phyloP scores from a whole-genome alignment of 768 basidiomycete species.

The Botryobasidium botryosum region DNA sequence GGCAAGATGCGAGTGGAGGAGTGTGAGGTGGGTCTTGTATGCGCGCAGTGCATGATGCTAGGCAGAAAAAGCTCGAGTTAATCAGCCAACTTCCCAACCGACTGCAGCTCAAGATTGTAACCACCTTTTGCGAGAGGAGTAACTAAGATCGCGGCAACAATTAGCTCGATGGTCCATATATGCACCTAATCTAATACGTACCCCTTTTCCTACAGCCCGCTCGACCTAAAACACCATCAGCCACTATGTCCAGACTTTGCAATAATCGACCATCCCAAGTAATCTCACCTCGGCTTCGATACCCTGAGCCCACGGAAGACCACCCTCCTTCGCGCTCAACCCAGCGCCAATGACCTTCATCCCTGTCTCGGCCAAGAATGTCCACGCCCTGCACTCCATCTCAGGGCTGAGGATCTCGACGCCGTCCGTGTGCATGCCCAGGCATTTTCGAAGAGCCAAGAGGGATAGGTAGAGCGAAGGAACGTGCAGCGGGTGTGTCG shows the following conservation, averaged over 20 bases:
- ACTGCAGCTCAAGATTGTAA: background rate
- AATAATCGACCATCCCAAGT: background rate
- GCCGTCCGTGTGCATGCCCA: constrained; percentile 22
- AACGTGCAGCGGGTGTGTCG: constrained; percentile 37
- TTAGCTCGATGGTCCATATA: constrained; percentile 25
- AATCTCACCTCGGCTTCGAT: constrained; percentile 38
- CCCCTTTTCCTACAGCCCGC: constrained; percentile 50
- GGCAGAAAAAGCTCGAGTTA: background rate
- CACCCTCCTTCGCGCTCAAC: too few relatives aligned
- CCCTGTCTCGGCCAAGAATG: constrained; percentile 50
- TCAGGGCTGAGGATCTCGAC: constrained; percentile 30
- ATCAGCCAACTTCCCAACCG: background rate
- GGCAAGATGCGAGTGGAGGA: constrained; percentile 45
- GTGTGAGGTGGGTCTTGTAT: constrained; percentile 40
- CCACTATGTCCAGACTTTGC: background rate
- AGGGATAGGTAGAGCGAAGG: constrained; percentile 40
- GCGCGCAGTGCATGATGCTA: constrained; percentile 49
- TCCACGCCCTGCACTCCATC: constrained; percentile 56
- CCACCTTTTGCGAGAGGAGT: background rate
- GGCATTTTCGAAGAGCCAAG: constrained; percentile 37
- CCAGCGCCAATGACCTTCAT: constrained; percentile 36
- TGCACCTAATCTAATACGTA: too few relatives aligned
- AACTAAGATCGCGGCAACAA: constrained; percentile 33
- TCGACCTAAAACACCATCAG: constrained; percentile 32
- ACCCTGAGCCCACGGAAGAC: constrained; percentile 26